phyloP scores from a whole-genome alignment of 2,329 filamentous ascomycete genomes.

The Penicillium hordei region DNA sequence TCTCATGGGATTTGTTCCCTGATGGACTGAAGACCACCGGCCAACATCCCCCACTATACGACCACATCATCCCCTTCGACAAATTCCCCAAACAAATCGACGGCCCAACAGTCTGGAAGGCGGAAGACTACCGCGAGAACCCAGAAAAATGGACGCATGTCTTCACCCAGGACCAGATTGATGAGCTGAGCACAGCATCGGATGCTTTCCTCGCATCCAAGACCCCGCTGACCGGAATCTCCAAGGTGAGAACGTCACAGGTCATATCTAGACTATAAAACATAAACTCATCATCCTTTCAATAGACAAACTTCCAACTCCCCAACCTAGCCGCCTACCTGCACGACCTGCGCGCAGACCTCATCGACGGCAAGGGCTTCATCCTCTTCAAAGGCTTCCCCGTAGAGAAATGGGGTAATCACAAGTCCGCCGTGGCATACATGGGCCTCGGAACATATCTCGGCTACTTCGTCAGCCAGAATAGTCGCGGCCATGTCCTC shows the following conservation, averaged over 20 bases:
- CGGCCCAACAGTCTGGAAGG: conserved; percentile 71
- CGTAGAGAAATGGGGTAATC: conserved; percentile 69
- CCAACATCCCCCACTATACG: conserved; percentile 69
- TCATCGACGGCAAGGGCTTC: conserved; percentile 85
- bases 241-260: conserved; percentile 46
- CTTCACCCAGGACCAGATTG: conserved; percentile 65
- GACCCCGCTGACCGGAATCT: conserved; percentile 70
- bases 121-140: conserved; percentile 61
- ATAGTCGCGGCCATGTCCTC: conserved; percentile 78
- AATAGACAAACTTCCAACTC: conserved; percentile 59
- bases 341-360: conserved; percentile 58
- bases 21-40: conserved; percentile 69
- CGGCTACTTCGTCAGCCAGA: conserved; percentile 85
- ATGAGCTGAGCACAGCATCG: conserved; percentile 65
- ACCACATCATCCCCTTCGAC: conserved; percentile 64
- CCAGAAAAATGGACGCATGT: conserved; percentile 71
- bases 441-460: conserved; percentile 85
- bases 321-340: conserved; percentile 58
- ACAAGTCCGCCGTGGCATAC: conserved; percentile 83
- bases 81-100: conserved; percentile 70
- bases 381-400: conserved; percentile 86
- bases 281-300: not conserved
- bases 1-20: conserved; percentile 56
- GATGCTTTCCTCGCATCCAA: conserved; percentile 67
- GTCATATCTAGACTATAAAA: not conserved